Evolutionary conservation across 1,139 yeast species (phyloP).

Genomic region (Casaregolazyma lundiana): DNA sequence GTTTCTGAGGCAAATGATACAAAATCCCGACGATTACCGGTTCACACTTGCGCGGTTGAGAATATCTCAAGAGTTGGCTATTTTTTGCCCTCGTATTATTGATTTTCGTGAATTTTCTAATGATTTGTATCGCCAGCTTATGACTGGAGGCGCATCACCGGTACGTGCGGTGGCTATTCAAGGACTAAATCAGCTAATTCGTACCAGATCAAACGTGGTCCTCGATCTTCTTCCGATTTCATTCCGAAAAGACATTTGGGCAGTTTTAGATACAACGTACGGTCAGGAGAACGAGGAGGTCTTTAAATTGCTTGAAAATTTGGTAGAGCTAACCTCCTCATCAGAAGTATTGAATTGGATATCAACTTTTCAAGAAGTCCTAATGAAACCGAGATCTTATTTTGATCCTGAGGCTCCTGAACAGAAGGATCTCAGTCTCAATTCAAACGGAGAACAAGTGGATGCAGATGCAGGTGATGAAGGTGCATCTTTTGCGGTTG

Average conservation of each 20-base stretch:
- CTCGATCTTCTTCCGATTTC: constrained; percentile 26
- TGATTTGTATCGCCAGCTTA: constrained; percentile 29
- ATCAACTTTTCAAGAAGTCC: constrained; percentile 32
- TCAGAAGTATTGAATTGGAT: constrained; percentile 36
- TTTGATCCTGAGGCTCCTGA: constrained; percentile 17
- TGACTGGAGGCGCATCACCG: constrained; percentile 15
- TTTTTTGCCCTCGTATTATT: constrained; percentile 31
- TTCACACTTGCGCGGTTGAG: constrained; percentile 29
- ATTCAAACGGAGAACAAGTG: constrained; percentile 12
- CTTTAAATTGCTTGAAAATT: constrained; percentile 29
- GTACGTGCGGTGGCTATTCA: constrained; percentile 34
- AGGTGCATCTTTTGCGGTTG: constrained; percentile 40
- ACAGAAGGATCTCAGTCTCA: constrained; percentile 12
- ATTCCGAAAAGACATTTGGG: constrained; percentile 37
- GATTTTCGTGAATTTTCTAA: constrained; percentile 25
- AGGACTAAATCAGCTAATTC: constrained; percentile 35
- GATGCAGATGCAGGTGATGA: constrained; percentile 40
- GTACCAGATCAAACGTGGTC: constrained; percentile 30
- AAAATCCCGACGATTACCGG: constrained; percentile 24
- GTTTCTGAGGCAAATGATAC: constrained; percentile 29
- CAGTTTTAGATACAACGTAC: constrained; percentile 30
- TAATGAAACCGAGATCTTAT: constrained; percentile 29
- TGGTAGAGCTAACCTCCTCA: constrained; percentile 36
- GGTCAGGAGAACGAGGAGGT: constrained; percentile 22
- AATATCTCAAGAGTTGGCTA: constrained; percentile 28